Evolutionary conservation across 768 basidiomycete species (phyloP).

Genomic region (Tricholoma sp.): DNA sequence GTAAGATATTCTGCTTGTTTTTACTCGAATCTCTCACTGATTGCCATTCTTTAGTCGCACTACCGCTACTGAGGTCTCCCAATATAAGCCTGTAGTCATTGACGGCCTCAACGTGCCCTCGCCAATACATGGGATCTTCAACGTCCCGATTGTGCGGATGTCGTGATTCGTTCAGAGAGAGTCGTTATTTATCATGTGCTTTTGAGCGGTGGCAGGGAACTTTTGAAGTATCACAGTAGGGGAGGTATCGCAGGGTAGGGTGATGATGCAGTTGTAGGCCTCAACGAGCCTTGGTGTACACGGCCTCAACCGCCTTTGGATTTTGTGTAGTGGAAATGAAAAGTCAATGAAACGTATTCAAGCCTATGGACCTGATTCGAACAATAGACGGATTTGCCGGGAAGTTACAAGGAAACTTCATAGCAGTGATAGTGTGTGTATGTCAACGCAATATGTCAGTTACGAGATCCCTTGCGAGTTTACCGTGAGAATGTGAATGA

Average conservation of each 20-base stretch:
- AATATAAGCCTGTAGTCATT: slow-evolving; percentile 26
- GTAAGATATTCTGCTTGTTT: slow-evolving; percentile 19
- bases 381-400: too few species aligned
- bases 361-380: too few species aligned
- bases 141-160: slow-evolving; percentile 52
- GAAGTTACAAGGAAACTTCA: too few species aligned
- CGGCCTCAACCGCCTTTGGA: neutral
- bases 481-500: too few species aligned
- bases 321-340: slow-evolving; percentile 1
- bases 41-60: slow-evolving; percentile 22
- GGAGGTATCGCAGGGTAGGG: neutral
- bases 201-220: slow-evolving; percentile 39
- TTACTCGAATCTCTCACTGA: neutral
- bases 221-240: slow-evolving; percentile 3
- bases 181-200: slow-evolving; percentile 36
- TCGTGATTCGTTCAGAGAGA: slow-evolving; percentile 46
- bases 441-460: too few species aligned
- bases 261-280: slow-evolving; percentile 30
- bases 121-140: slow-evolving; percentile 61
- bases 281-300: slow-evolving; percentile 44
- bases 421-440: too few species aligned
- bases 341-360: slow-evolving; percentile 15
- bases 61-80: slow-evolving; percentile 42
- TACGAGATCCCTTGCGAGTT: too few species aligned
- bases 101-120: slow-evolving; percentile 81